Evolutionary conservation across 1,284 basidiomycete genomes (phyloP).

Genomic region (Sanghuangporus weigelae): DNA sequence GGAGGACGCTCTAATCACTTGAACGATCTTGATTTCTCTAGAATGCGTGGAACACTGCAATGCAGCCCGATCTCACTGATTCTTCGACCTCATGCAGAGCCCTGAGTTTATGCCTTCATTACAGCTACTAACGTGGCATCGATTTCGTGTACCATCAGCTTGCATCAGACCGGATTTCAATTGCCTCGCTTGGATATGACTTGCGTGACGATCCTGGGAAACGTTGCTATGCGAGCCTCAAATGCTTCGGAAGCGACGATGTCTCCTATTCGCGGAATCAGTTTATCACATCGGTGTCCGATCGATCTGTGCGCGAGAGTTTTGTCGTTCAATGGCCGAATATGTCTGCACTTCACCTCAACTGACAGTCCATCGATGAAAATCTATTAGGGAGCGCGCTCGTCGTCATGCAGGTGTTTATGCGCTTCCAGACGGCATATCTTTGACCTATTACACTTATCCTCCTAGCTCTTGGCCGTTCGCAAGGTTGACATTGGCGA

Average conservation of each 20-base stretch:
- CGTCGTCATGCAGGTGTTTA: neutral
- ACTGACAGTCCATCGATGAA: neutral
- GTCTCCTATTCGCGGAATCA: neutral
- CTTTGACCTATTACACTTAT: neutral
- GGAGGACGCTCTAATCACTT: too few relatives aligned
- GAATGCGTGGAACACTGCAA: too few relatives aligned
- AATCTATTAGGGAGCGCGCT: neutral
- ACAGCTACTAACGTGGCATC: neutral
- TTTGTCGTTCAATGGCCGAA: too few relatives aligned
- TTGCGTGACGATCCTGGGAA: neutral
- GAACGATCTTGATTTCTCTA: too few relatives aligned
- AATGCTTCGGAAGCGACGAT: neutral
- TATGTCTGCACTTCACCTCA: neutral
- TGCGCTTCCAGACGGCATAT: neutral
- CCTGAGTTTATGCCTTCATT: neutral
- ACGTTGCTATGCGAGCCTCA: neutral
- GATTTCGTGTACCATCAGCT: neutral
- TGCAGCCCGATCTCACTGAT: neutral
- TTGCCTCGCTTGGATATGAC: neutral
- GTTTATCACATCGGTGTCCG: neutral
- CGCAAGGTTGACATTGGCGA: too few relatives aligned
- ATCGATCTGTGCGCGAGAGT: too few relatives aligned
- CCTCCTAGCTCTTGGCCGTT: neutral
- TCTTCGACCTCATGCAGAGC: neutral
- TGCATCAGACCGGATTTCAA: neutral